Conservation (phyloP, 306 rosid genomes). For the Delonix regia region DNA sequence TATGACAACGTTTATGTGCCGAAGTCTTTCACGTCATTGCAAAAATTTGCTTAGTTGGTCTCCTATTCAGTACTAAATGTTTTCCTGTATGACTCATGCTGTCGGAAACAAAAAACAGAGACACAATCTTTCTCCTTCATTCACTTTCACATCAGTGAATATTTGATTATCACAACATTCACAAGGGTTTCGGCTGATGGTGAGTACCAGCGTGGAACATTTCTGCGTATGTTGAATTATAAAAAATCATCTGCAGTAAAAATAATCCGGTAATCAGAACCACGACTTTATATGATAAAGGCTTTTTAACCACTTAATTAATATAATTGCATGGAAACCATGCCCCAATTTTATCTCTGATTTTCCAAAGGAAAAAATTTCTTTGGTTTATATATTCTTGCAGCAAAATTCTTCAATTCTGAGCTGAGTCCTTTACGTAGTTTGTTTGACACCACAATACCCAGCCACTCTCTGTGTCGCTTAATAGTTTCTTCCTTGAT, state of each 20-base stretch:
- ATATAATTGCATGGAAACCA: background rate
- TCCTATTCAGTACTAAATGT: background rate
- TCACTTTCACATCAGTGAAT: slow-evolving; percentile 15
- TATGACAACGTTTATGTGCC: background rate
- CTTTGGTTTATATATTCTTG: slow-evolving; percentile 39
- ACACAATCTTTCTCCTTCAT: background rate
- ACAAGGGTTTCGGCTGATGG: slow-evolving; percentile 42
- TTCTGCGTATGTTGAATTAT: slow-evolving; percentile 78
- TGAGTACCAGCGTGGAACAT: slow-evolving; percentile 78
- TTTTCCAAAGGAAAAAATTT: background rate
- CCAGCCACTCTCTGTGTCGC: slow-evolving; percentile 57
- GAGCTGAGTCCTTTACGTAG: slow-evolving; percentile 49
- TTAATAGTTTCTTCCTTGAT: slow-evolving; percentile 54
- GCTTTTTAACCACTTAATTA: background rate
- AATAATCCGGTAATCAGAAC: slow-evolving; percentile 11
- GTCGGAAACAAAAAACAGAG: slow-evolving; percentile 12
- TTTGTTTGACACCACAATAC: slow-evolving; percentile 48
- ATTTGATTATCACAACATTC: slow-evolving; percentile 12
- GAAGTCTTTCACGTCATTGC: background rate
- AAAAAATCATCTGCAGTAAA: slow-evolving; percentile 64
- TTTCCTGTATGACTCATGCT: background rate
- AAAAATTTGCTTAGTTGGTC: background rate
- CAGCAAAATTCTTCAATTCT: slow-evolving; percentile 58
- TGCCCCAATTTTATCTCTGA: slow-evolving; percentile 1
- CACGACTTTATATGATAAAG: slow-evolving; percentile 13